Percentiles rank a stretch among this genome's conserved stretches.
Evolutionary conservation across 2,329 filamentous ascomycete genomes (phyloP).

Genomic region (Botrytis aclada): DNA sequence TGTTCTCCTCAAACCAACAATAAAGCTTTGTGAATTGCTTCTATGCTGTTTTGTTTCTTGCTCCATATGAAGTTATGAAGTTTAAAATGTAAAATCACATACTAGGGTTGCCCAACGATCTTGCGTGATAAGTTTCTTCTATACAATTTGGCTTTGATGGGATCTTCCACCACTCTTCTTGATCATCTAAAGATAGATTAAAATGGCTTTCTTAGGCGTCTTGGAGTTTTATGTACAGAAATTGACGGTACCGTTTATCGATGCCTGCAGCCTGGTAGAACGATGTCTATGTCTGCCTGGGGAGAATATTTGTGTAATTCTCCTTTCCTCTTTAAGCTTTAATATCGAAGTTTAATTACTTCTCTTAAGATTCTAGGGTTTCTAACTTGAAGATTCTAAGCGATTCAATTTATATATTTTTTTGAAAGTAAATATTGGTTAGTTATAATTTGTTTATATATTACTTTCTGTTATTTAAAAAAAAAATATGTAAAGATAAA

Average conservation of each 20-base stretch:
- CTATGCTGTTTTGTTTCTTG: neutral
- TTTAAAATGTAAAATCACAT: rapidly evolving
- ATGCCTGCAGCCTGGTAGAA: neutral
- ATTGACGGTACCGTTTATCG: neutral
- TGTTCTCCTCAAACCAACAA: too few relatives aligned
- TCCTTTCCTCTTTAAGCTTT: neutral
- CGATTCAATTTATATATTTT: too few relatives aligned
- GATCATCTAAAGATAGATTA: neutral
- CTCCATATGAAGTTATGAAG: neutral
- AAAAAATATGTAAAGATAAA: too few relatives aligned
- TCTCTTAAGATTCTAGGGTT: too few relatives aligned
- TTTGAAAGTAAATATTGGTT: too few relatives aligned
- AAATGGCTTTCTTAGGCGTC: neutral
- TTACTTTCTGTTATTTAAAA: too few relatives aligned
- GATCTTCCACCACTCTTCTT: neutral
- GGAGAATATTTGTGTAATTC: neutral
- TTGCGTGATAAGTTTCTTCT: rapidly evolving
- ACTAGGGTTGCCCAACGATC: neutral
- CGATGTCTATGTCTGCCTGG: neutral
- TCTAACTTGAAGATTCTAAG: too few relatives aligned
- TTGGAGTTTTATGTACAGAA: neutral
- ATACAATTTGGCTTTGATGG: neutral
- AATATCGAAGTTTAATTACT: too few relatives aligned
- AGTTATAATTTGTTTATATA: too few relatives aligned
- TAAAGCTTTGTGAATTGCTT: neutral